Base-by-base conservation (phyloP, 768 basidiomycete genomes). In the Phallus indusiatus region DNA sequence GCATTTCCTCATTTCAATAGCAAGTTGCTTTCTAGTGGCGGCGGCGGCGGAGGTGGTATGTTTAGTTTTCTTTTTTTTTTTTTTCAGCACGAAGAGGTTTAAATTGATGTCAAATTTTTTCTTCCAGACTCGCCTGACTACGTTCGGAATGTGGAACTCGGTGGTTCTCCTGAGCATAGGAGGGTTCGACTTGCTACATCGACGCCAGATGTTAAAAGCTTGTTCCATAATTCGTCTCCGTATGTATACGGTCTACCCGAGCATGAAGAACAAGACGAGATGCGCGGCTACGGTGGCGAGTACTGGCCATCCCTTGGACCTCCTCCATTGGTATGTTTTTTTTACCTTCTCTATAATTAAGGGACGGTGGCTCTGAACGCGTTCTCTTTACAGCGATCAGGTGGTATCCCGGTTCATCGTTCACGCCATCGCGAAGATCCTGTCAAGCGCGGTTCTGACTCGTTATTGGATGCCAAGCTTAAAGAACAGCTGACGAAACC, bases 1-100 rank as follows among this genome's bases (percentile, higher is more conserved):
- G 90, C 94, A 1, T 94, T 95, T 78, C 90, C 93, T 22, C 93
- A 95, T 71, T 95, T 96, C 70, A 92, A 96, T 69, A 92, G 90
- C 74, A 96, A 94, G 71, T 83, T 96, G 1, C 77, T 96, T 52
- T 86, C 93, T 16, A 79, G 83, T 65, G 81, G 84, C 53, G 81
- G 82, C 60, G 87, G 88, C 67, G 49, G 59, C 36, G 14, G 17
- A 20, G 3, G 21, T 16, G 79, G 78, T 78, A 64, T 61, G 74
- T 69, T 46, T n/a, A n/a, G n/a, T n/a, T 3, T 7, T 28, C 4
- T 28, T 28, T 28, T 53, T 36, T 61, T 55, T 57, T 53, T 56
- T 56, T 14, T 54, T 18, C 35, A n/a, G 8, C 34, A 24, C 16
- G 50, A 55, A 28, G 35, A 55, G 64, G 28, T 28, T 28, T 3